Conservation (phyloP, 2,329 filamentous ascomycete species). For the Fonsecaea pedrosoi region DNA sequence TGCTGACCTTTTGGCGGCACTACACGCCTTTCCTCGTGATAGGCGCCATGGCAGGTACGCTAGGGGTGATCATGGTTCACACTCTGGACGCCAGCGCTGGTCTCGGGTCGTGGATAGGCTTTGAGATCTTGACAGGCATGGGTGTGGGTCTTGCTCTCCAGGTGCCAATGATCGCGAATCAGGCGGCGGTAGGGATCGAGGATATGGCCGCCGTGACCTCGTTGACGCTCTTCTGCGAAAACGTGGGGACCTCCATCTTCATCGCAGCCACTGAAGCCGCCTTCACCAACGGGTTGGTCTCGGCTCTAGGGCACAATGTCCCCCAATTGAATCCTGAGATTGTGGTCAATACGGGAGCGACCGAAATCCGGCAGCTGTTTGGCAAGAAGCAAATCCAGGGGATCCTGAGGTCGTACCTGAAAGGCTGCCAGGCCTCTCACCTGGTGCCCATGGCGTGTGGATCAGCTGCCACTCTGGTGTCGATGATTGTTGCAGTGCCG, state of each 20-base stretch:
- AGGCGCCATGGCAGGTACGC: constrained; percentile 36
- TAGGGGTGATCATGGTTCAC: constrained; percentile 44
- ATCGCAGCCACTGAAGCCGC: constrained; percentile 42
- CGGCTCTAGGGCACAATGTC: constrained; percentile 5
- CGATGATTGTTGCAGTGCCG: constrained; percentile 16
- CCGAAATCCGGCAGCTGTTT: constrained; percentile 41
- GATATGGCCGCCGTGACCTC: constrained; percentile 41
- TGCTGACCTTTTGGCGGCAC: constrained; percentile 41
- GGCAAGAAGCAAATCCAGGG: constrained; percentile 35
- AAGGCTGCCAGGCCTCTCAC: constrained; percentile 39
- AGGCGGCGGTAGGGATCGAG: constrained; percentile 36
- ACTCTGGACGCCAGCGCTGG: constrained; percentile 41
- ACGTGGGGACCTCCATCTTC: constrained; percentile 42
- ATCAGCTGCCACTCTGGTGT: constrained; percentile 16
- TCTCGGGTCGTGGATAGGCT: constrained; percentile 46
- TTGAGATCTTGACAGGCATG: constrained; percentile 43
- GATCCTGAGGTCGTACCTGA: constrained; percentile 42
- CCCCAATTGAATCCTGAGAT: constrained; percentile 34
- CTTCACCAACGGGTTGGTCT: constrained; percentile 44
- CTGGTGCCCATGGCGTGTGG: constrained; percentile 31
- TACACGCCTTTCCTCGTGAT: constrained; percentile 40
- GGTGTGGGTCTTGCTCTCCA: constrained; percentile 40
- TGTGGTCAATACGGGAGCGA: constrained; percentile 42
- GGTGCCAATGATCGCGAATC: constrained; percentile 38
- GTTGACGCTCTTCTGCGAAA: constrained; percentile 40